These are phyloP conservation scores for Salix caprea DNA, from an alignment of 345 rosid genomes.

Conservation along the genomic window DNA sequence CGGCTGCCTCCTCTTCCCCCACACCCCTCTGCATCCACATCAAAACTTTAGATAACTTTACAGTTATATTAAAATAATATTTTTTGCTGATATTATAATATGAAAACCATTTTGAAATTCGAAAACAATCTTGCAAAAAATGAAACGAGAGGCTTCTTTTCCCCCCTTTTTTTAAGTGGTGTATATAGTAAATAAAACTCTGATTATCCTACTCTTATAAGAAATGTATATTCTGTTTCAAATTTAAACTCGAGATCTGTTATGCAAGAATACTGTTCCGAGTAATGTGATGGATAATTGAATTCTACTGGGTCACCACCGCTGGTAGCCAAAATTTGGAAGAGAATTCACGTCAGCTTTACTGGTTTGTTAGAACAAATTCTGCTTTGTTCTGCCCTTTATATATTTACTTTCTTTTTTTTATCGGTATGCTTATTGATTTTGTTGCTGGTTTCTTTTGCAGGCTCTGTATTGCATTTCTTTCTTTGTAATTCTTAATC, in stretches of 20 bases:
- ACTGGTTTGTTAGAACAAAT: constrained; percentile 45
- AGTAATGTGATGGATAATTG: constrained; percentile 83
- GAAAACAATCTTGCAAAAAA: background rate
- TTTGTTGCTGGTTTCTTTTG: constrained; percentile 23
- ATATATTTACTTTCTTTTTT: background rate
- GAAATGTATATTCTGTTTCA: no score
- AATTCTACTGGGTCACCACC: constrained; percentile 76
- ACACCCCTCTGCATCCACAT: no score
- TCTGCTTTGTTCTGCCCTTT: background rate
- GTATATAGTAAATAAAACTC: rapidly evolving
- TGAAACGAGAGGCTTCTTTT: background rate
- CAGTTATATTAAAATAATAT: no score
- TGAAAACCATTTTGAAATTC: background rate
- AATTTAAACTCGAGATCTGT: no score
- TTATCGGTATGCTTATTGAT: background rate
- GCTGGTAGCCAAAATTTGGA: constrained; percentile 39
- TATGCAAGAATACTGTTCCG: constrained; percentile 69
- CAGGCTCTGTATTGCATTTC: constrained; percentile 86
- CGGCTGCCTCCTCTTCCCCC: no score
- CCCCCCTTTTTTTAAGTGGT: background rate
- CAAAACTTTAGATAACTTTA: no score
- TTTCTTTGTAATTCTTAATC: constrained; percentile 25
- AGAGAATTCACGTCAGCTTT: constrained; percentile 61
- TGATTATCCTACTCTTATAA: no score
- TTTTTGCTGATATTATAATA: background rate